These are phyloP conservation scores for Galeopsis tetrahit DNA, from an alignment of 257 asterid species.

Conservation along the genomic window DNA sequence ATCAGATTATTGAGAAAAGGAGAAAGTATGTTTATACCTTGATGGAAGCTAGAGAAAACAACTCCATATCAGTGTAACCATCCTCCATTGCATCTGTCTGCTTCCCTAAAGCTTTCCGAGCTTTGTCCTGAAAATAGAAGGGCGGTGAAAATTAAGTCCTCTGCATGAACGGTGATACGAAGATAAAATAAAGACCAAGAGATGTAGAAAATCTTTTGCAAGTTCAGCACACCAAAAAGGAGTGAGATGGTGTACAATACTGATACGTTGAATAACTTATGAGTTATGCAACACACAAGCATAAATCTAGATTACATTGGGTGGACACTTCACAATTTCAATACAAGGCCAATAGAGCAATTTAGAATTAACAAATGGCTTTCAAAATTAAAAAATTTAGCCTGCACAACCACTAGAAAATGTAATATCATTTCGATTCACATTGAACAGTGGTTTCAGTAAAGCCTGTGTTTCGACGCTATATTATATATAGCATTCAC, in stretches of 20 bases:
- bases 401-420: not conserved
- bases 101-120: slow-evolving; percentile 82
- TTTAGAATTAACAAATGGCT: too few relatives aligned
- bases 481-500: not conserved
- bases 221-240: not conserved
- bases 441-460: not conserved
- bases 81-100: slow-evolving; percentile 74
- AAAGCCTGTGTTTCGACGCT: not conserved
- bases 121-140: slow-evolving; percentile 68
- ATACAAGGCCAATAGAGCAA: not conserved
- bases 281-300: not conserved
- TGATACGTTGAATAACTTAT: not conserved
- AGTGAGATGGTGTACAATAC: not conserved
- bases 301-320: not conserved
- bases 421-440: not conserved
- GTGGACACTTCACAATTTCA: not conserved
- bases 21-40: slow-evolving; percentile 48
- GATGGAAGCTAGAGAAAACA: slow-evolving; percentile 77
- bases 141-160: slow-evolving; percentile 7
- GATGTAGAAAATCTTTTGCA: not conserved
- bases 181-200: slow-evolving; percentile 10
- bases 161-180: not conserved
- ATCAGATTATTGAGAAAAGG: not conserved
- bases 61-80: slow-evolving; percentile 74
- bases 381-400: not conserved